Percentiles rank a stretch among this genome's conserved stretches.
Evolutionary conservation across 2,329 filamentous ascomycete species (phyloP).

Genomic region (Alternaria tenuissima): DNA sequence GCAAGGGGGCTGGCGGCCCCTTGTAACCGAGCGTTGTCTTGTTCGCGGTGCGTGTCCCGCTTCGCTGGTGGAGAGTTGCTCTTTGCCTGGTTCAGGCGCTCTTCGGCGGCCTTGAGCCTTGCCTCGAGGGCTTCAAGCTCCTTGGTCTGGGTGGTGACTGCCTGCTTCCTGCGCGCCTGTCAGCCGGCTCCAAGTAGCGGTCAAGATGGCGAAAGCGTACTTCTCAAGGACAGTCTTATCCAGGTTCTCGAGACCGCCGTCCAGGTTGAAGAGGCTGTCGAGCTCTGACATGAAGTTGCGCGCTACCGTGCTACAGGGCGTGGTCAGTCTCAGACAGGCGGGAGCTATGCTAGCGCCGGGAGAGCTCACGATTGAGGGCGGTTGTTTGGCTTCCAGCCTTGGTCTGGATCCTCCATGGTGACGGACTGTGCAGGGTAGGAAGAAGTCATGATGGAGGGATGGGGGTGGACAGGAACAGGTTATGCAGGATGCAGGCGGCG

Average conservation of each 20-base stretch:
- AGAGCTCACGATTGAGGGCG: conserved; percentile 81
- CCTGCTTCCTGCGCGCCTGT: conserved; percentile 71
- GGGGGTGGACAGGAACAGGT: not conserved
- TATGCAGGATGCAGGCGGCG: conserved; percentile 12
- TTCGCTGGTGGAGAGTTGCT: conserved; percentile 42
- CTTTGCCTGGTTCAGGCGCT: conserved; percentile 65
- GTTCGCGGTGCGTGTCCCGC: conserved; percentile 40
- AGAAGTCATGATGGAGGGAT: conserved; percentile 19
- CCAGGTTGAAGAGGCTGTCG: conserved; percentile 88
- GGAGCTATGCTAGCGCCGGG: conserved; percentile 34
- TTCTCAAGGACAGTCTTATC: conserved; percentile 80
- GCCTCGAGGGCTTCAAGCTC: conserved; percentile 89
- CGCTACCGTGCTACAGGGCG: conserved; percentile 75
- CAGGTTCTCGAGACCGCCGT: conserved; percentile 77
- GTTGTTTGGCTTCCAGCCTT: conserved; percentile 81
- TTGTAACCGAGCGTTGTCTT: conserved; percentile 36
- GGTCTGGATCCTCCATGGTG: conserved; percentile 63
- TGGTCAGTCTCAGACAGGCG: conserved; percentile 31
- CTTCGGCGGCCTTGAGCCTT: conserved; percentile 84
- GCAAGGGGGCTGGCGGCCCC: conserved; percentile 42
- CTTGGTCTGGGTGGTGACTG: conserved; percentile 74
- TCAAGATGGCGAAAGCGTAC: conserved; percentile 62
- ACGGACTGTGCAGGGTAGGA: conserved; percentile 23
- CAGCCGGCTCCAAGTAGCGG: conserved; percentile 10
- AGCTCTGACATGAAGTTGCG: conserved; percentile 86